phyloP scores from a whole-genome alignment of 2,329 filamentous ascomycete genomes.

The Cytospora chrysosperma region DNA sequence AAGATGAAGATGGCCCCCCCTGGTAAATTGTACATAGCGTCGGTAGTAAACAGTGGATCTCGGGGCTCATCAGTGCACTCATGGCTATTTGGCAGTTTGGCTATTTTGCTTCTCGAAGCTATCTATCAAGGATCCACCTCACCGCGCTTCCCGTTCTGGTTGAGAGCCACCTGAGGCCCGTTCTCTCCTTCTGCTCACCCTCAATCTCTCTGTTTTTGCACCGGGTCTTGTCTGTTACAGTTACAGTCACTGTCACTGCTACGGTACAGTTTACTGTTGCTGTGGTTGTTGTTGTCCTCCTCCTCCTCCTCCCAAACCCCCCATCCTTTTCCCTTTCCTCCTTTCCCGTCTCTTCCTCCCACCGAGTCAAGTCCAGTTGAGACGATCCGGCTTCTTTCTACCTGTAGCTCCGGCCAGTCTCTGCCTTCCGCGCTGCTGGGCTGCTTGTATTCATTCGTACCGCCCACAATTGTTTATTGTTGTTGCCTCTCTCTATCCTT shows the following conservation, averaged over 20 bases:
- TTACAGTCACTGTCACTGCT: neutral
- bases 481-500: constrained; percentile 3
- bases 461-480: neutral
- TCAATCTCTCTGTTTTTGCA: constrained; percentile 13
- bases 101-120: too few relatives aligned
- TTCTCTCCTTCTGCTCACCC: constrained; percentile 9
- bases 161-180: constrained; percentile 1
- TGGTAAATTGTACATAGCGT: neutral
- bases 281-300: neutral
- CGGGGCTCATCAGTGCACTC: neutral
- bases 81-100: constrained; percentile 14
- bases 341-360: neutral
- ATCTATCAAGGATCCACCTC: constrained; percentile 9
- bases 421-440: constrained; percentile 1
- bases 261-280: neutral
- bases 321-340: neutral
- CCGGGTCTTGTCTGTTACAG: neutral
- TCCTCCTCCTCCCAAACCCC: neutral
- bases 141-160: constrained; percentile 13
- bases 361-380: constrained; percentile 17
- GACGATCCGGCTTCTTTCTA: constrained; percentile 7
- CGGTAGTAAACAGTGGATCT: constrained; percentile 8
- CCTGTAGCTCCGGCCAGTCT: neutral
- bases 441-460: neutral
- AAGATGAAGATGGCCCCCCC: neutral